Conservation (phyloP, 1,139 yeast species). For the Kodamaea derodonti region DNA sequence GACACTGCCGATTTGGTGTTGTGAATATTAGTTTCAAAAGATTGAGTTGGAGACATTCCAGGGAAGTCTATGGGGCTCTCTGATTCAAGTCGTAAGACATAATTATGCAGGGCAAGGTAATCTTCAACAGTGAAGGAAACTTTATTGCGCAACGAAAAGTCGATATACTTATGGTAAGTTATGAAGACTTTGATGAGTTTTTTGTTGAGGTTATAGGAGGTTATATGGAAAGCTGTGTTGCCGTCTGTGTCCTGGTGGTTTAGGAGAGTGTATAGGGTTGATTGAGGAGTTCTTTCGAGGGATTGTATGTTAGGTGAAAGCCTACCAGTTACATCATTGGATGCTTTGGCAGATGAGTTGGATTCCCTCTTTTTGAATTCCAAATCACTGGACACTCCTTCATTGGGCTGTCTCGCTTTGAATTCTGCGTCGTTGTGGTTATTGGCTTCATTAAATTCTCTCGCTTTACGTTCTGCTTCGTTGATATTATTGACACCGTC, state of each 20-base stretch:
- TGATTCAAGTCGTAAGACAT: slow-evolving; percentile 16
- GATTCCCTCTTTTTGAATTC: no score
- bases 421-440: no score
- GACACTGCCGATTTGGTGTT: slow-evolving; percentile 37
- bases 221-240: slow-evolving; percentile 82
- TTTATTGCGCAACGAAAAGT: slow-evolving; percentile 58
- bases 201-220: slow-evolving; percentile 71
- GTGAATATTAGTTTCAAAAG: slow-evolving; percentile 38
- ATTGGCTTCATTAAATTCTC: no score
- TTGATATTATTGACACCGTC: slow-evolving; percentile 2
- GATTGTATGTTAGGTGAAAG: no score
- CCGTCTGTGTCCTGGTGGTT: slow-evolving; percentile 82
- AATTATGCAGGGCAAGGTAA: slow-evolving; percentile 48
- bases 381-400: no score
- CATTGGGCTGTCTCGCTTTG: no score
- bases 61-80: slow-evolving; percentile 4
- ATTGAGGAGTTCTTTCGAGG: slow-evolving; percentile 6
- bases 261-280: slow-evolving; percentile 56
- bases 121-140: slow-evolving; percentile 75
- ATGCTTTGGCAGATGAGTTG: no score
- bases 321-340: slow-evolving; percentile 9
- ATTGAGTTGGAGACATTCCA: slow-evolving; percentile 15
- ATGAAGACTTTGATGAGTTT: slow-evolving; percentile 71
- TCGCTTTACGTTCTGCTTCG: no score
- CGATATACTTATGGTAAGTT: slow-evolving; percentile 68